Evolutionary conservation across 768 basidiomycete genomes (phyloP).

Genomic region (Xerocomus spinulosus): DNA sequence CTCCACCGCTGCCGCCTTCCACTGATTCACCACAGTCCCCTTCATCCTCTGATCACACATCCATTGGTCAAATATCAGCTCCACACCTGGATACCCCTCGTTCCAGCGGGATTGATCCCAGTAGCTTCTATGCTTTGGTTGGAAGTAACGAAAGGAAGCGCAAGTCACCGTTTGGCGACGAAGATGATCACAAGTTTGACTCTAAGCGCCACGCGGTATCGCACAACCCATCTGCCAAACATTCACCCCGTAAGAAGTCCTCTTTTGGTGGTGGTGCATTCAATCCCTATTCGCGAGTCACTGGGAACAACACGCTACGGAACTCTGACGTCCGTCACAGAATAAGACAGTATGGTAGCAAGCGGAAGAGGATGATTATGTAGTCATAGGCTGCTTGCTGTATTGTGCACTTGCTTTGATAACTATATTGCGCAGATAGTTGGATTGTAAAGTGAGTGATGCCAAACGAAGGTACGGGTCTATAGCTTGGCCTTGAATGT

Average conservation of each 20-base stretch:
- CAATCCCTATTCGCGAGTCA: constrained; percentile 35
- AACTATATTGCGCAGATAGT: constrained; percentile 1
- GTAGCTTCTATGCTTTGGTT: constrained; percentile 36
- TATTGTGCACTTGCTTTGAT: constrained; percentile 5
- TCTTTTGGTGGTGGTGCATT: constrained; percentile 28
- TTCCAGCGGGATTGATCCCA: constrained; percentile 29
- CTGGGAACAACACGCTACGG: constrained; percentile 34
- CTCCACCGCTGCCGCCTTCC: constrained; percentile 31
- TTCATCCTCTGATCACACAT: constrained; percentile 28
- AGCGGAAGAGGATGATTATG: constrained; percentile 34
- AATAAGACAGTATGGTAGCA: constrained; percentile 29
- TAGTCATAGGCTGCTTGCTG: constrained; percentile 24
- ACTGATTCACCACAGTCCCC: constrained; percentile 32
- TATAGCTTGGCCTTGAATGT: constrained; percentile 52
- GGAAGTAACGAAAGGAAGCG: constrained; percentile 35
- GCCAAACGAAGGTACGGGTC: background rate
- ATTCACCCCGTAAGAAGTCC: constrained; percentile 20
- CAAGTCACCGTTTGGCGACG: constrained; percentile 35
- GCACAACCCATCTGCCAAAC: constrained; percentile 24
- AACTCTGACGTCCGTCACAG: constrained; percentile 22
- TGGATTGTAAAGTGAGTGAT: background rate
- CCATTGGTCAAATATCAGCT: constrained; percentile 16
- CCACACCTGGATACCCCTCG: constrained; percentile 17
- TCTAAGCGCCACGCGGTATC: constrained; percentile 18
- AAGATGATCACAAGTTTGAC: constrained; percentile 22